Percentiles rank a stretch among this genome's conserved stretches.
These are phyloP conservation scores for Backusella mclennaniae DNA, from an alignment of 192 early-diverging fungal genomes.

Conservation along the genomic window DNA sequence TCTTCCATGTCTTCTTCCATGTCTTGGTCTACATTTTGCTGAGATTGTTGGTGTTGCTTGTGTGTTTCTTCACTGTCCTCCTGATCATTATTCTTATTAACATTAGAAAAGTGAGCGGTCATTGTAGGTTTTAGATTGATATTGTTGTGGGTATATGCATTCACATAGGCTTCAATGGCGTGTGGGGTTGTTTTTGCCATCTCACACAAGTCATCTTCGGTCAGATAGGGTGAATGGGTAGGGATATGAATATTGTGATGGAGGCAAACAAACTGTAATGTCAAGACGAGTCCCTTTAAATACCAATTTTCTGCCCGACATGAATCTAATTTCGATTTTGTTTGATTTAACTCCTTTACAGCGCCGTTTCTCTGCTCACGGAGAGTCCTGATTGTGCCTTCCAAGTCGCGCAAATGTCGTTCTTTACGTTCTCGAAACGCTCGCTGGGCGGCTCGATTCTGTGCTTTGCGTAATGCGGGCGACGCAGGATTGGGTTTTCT, in stretches of 20 bases:
- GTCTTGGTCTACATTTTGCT: neutral
- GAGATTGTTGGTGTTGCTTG: too few relatives aligned
- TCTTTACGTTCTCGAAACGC: slow-evolving; percentile 90
- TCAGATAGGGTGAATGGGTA: slow-evolving; percentile 33
- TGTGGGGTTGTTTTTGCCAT: slow-evolving; percentile 35
- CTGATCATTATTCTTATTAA: neutral
- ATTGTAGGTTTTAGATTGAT: slow-evolving; percentile 28
- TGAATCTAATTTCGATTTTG: slow-evolving; percentile 43
- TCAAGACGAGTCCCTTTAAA: slow-evolving; percentile 47
- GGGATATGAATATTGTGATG: slow-evolving; percentile 37
- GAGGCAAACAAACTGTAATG: slow-evolving; percentile 43
- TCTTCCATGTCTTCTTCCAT: neutral
- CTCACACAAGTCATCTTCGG: slow-evolving; percentile 29
- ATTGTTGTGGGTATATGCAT: slow-evolving; percentile 34
- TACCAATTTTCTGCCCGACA: slow-evolving; percentile 48
- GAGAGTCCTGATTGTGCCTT: slow-evolving; percentile 68
- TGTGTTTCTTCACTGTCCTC: neutral
- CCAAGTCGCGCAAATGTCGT: slow-evolving; percentile 72
- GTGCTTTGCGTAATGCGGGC: slow-evolving; percentile 64
- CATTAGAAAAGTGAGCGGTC: slow-evolving; percentile 21
- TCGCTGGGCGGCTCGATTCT: slow-evolving; percentile 88
- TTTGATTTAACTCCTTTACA: slow-evolving; percentile 38
- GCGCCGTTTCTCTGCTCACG: slow-evolving; percentile 56
- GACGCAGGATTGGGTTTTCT: slow-evolving; percentile 60
- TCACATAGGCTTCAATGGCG: slow-evolving; percentile 38